Percentiles rank a stretch among this genome's conserved stretches.
Evolutionary conservation across 495 filamentous ascomycete species (phyloP).

Genomic region (Pseudoneurospora amorphoporcata): DNA sequence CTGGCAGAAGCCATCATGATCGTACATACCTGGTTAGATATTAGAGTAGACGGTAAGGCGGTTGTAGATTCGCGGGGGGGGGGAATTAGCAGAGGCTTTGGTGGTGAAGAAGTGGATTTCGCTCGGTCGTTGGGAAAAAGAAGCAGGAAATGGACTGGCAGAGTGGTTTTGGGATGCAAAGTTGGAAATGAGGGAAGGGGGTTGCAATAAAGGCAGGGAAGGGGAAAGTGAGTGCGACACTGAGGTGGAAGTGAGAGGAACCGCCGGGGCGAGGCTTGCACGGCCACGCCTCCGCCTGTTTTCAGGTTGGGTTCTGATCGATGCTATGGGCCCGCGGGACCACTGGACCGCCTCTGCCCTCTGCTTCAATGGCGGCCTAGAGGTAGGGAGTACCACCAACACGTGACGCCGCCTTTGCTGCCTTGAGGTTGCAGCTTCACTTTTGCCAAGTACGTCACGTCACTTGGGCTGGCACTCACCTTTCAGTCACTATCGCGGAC

Average conservation of each 20-base stretch:
- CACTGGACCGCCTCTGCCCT: not conserved
- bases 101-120: constrained; percentile 11
- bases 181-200: constrained; percentile 32
- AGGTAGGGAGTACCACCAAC: not conserved
- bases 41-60: constrained; percentile 1
- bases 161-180: constrained; percentile 25
- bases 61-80: not conserved
- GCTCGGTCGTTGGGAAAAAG: constrained; percentile 18
- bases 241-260: not conserved
- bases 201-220: constrained; percentile 23
- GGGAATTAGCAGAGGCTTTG: constrained; percentile 6
- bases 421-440: not conserved
- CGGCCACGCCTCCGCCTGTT: not conserved
- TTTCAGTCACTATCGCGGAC: not conserved
- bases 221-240: constrained; percentile 7
- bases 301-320: not conserved
- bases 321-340: not conserved
- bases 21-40: constrained; percentile 18
- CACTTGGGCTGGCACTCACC: not conserved
- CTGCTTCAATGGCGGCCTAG: not conserved
- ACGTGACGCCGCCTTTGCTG: not conserved
- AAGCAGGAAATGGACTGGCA: constrained; percentile 14
- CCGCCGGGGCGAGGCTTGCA: not conserved
- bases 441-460: not conserved
- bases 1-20: not conserved